Evolutionary conservation across 2,329 filamentous ascomycete species (phyloP).

Genomic region (Parafenestella ontariensis): DNA sequence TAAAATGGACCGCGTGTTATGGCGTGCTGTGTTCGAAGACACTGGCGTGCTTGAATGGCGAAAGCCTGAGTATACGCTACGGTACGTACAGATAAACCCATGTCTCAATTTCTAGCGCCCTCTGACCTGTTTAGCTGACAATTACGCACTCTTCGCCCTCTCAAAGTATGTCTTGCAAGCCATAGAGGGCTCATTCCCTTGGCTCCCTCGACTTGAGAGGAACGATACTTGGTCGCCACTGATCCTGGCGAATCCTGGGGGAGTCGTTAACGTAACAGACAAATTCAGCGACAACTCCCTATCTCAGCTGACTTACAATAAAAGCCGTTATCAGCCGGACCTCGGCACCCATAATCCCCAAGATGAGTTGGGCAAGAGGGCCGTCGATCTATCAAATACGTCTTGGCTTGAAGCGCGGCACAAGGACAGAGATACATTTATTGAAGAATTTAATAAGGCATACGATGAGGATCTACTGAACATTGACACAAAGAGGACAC

Average conservation of each 20-base stretch:
- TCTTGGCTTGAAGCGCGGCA: background rate
- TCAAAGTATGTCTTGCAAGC: constrained; percentile 1
- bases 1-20: background rate
- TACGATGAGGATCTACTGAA: background rate
- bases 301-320: background rate
- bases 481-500: background rate
- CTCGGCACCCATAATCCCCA: background rate
- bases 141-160: constrained; percentile 2
- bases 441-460: background rate
- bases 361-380: background rate
- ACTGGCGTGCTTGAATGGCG: background rate
- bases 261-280: background rate
- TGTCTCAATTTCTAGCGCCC: background rate
- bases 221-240: background rate
- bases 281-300: background rate
- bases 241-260: background rate
- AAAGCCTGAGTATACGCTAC: background rate
- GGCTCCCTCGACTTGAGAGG: background rate
- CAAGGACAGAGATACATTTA: background rate
- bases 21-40: background rate
- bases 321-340: background rate
- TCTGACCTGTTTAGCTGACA: background rate
- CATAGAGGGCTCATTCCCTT: background rate
- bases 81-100: background rate
- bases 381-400: background rate